A percentile compares a stretch with the other conserved stretches of the same genome.
These are phyloP conservation scores for Candida sp. DNA, from an alignment of 1,139 yeast species.

Conservation along the genomic window DNA sequence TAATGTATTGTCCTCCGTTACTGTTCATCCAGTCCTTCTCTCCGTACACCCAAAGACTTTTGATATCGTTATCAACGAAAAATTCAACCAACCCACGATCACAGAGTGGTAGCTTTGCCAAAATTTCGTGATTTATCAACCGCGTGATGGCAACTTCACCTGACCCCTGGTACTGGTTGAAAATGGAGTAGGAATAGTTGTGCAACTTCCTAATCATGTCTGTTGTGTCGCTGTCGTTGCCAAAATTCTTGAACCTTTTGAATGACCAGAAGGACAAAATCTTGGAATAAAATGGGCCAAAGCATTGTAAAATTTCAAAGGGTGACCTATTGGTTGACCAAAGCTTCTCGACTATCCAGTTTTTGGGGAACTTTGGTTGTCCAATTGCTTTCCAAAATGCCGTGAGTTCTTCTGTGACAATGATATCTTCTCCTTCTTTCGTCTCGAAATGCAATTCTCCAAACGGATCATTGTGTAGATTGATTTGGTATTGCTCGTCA, in stretches of 20 bases:
- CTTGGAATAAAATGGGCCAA: conserved; percentile 47
- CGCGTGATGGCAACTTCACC: conserved; percentile 52
- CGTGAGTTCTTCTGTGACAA: conserved; percentile 28
- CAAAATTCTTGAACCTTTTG: conserved; percentile 39
- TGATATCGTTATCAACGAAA: conserved; percentile 26
- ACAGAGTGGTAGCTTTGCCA: conserved; percentile 44
- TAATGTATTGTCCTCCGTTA: conserved; percentile 43
- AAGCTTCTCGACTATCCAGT: conserved; percentile 31
- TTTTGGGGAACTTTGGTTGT: conserved; percentile 43
- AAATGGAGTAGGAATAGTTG: conserved; percentile 45
- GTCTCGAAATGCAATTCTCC: conserved; percentile 26
- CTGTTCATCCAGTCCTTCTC: conserved; percentile 51
- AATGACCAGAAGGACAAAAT: conserved; percentile 48
- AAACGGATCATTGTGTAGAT: conserved; percentile 38
- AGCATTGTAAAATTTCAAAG: conserved; percentile 40
- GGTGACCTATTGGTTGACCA: conserved; percentile 49
- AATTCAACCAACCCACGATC: conserved; percentile 43
- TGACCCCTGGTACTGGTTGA: conserved; percentile 48
- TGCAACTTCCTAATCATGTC: conserved; percentile 41
- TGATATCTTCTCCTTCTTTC: conserved; percentile 22
- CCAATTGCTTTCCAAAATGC: conserved; percentile 40
- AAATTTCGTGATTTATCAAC: conserved; percentile 44
- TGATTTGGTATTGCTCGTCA: conserved; percentile 32
- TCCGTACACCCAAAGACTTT: conserved; percentile 44
- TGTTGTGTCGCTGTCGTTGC: conserved; percentile 12